Percentiles rank a stretch among this genome's conserved stretches.
Conservation (phyloP, 768 basidiomycete genomes). For the Boletellus emodensis region DNA sequence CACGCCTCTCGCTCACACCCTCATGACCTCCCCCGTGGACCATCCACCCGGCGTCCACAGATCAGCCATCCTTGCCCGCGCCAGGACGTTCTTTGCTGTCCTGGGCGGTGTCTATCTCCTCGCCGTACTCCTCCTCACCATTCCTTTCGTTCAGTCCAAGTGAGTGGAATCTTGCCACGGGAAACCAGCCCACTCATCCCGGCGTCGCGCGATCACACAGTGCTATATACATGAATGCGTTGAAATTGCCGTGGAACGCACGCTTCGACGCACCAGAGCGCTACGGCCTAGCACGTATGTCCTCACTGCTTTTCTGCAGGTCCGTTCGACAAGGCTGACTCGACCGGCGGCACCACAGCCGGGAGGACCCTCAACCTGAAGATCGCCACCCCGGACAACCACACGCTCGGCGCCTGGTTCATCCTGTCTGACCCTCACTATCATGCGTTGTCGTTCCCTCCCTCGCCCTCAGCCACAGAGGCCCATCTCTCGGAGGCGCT, state of each 20-base stretch:
- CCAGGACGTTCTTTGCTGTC: slow-evolving; percentile 34
- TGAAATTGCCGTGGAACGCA: slow-evolving; percentile 60
- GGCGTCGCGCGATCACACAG: slow-evolving; percentile 32
- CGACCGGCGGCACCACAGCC: slow-evolving; percentile 37
- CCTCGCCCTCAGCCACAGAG: slow-evolving; percentile 35
- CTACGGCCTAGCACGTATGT: slow-evolving; percentile 79
- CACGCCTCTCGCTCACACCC: no score
- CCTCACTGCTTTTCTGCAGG: no score
- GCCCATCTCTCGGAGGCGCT: slow-evolving; percentile 53
- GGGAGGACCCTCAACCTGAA: slow-evolving; percentile 74
- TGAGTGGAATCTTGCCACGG: slow-evolving; percentile 35
- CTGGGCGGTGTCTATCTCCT: slow-evolving; percentile 53
- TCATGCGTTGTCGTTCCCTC: slow-evolving; percentile 40
- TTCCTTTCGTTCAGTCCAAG: slow-evolving; percentile 70
- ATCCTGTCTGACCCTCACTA: slow-evolving; percentile 66
- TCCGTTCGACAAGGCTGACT: background rate
- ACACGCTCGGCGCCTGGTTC: slow-evolving; percentile 84
- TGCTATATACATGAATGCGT: slow-evolving; percentile 59
- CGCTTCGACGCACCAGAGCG: slow-evolving; percentile 66
- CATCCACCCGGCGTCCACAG: background rate
- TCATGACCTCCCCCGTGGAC: no score
- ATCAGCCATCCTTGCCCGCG: slow-evolving; percentile 21
- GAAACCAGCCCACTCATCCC: slow-evolving; percentile 14
- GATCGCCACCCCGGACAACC: slow-evolving; percentile 71
- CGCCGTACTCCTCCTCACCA: slow-evolving; percentile 48